Percentiles rank a stretch among this genome's conserved stretches.
These are phyloP conservation scores for Amesomyces nigricolor DNA, from an alignment of 2,329 filamentous ascomycete genomes.

Conservation along the genomic window DNA sequence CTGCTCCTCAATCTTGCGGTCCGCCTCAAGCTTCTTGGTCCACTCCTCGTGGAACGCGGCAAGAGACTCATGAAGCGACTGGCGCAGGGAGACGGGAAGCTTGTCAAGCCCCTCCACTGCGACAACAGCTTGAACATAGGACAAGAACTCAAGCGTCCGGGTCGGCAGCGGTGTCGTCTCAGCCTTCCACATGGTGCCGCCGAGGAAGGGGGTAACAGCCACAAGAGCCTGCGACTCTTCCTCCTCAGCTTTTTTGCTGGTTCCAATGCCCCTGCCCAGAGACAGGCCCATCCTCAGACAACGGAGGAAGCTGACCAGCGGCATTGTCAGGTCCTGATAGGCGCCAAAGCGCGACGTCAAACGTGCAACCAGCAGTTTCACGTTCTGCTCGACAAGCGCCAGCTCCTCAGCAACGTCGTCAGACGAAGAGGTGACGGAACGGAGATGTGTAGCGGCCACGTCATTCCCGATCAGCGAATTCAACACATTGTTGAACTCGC, in stretches of 20 bases:
- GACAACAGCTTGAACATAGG: constrained; percentile 40
- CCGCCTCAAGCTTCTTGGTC: constrained; percentile 68
- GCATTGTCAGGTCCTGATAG: constrained; percentile 80
- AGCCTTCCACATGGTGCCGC: constrained; percentile 36
- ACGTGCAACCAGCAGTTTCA: constrained; percentile 65
- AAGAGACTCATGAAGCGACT: constrained; percentile 60
- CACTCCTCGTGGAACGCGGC: constrained; percentile 72
- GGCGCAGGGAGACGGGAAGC: constrained; percentile 40
- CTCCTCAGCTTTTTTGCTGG: constrained; percentile 29
- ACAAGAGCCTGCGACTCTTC: constrained; percentile 35
- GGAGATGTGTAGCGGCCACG: constrained; percentile 36
- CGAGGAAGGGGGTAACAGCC: constrained; percentile 50
- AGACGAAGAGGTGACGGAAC: constrained; percentile 30
- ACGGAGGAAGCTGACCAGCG: constrained; percentile 71
- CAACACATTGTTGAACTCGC: constrained; percentile 74
- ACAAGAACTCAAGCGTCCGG: constrained; percentile 46
- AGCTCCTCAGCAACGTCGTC: constrained; percentile 39
- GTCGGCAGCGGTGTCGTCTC: constrained; percentile 24
- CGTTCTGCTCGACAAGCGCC: constrained; percentile 47
- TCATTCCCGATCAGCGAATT: constrained; percentile 53
- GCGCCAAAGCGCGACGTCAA: constrained; percentile 65
- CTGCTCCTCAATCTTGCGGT: constrained; percentile 67
- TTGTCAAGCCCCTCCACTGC: constrained; percentile 44
- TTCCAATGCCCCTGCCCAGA: constrained; percentile 49
- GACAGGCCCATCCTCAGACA: constrained; percentile 72